A percentile compares a stretch with the other conserved stretches of the same genome.
phyloP scores from a whole-genome alignment of 2,329 filamentous ascomycete species.

The Pezicula carpinea region DNA sequence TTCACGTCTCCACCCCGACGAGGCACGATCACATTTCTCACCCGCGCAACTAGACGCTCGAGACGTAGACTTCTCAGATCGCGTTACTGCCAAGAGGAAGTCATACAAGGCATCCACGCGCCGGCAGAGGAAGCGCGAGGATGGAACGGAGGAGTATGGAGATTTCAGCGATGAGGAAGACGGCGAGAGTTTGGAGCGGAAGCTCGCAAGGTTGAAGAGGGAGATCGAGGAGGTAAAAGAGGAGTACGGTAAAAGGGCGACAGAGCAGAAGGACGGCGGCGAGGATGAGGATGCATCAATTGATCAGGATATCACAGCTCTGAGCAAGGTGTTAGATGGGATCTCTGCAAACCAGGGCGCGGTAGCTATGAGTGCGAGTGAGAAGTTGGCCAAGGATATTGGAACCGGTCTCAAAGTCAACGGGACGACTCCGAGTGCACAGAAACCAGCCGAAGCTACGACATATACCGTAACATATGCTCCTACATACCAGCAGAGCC shows the following conservation, averaged over 20 bases:
- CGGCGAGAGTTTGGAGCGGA: conserved; percentile 71
- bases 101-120: conserved; percentile 75
- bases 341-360: conserved; percentile 39
- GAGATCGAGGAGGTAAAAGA: conserved; percentile 71
- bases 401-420: conserved; percentile 25
- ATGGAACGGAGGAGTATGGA: conserved; percentile 63
- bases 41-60: conserved; percentile 71
- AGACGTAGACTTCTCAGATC: conserved; percentile 84
- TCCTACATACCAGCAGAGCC: conserved; percentile 60
- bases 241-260: conserved; percentile 52
- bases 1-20: conserved; percentile 68
- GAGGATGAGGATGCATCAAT: conserved; percentile 34
- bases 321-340: conserved; percentile 69
- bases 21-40: conserved; percentile 76
- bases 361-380: conserved; percentile 10
- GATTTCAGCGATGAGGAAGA: conserved; percentile 74
- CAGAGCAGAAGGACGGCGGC: conserved; percentile 38
- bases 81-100: conserved; percentile 75
- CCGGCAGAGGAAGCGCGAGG: conserved; percentile 56
- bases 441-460: conserved; percentile 28
- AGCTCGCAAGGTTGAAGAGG: conserved; percentile 74
- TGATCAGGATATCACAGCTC: conserved; percentile 57
- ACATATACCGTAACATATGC: conserved; percentile 64
- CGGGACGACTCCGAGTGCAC: conserved; percentile 18
- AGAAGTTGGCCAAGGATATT: conserved; percentile 25